Evolutionary conservation across 2,329 filamentous ascomycete species (phyloP), one percentile per base, ranked within the genome.

Genomic region (Trichoderma citrinoviride): DNA sequence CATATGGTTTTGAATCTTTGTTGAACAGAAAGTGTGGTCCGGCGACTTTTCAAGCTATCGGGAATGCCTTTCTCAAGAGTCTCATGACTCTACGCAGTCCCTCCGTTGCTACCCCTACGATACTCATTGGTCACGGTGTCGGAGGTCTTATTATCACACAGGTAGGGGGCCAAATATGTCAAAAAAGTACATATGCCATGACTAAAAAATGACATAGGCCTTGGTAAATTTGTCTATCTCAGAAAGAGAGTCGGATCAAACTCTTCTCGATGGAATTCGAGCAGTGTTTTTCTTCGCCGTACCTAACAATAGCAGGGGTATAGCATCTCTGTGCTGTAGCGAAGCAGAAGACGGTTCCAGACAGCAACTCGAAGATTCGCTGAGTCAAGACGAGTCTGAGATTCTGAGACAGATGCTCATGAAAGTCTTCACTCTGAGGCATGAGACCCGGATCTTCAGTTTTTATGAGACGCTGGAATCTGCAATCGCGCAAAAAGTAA

Each of bases 391-490:
- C 7, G 33, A 15, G 5, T 50, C 44, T 17, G 37, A 55, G 15
- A 3, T 10, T 21, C 40, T 56, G 6, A 21, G 14, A 15, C 23
- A 44, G 21, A 29, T 56, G 21, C 54, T 56, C 40, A n/a, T 44
- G 2, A 14, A 27, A n/a, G 54, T n/a, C 29, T 44, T 56, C n/a
- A n/a, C 25, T 7, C 5, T 21, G 29, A 44, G 29, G 14, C 7
- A 17, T 7, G 54, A 56, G 3, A 21, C n/a, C 21, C 25, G 47
- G 41, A 37, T 57, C 19, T 33, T 57, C 25, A 33, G 57, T 33
- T 61, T 61, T 12, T 61, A 61, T 5, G 57, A 43, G 15, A 61
- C 57, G 7, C 21, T 29, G 23, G 19, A 52, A 27, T 61, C 57
- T 14, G 10, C 23, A 10, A 52, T 27, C 3, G 23, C 57, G 6